These are phyloP conservation scores for Magnaporthiopsis poae DNA, from an alignment of 2,329 filamentous ascomycete genomes.

Conservation along the genomic window DNA sequence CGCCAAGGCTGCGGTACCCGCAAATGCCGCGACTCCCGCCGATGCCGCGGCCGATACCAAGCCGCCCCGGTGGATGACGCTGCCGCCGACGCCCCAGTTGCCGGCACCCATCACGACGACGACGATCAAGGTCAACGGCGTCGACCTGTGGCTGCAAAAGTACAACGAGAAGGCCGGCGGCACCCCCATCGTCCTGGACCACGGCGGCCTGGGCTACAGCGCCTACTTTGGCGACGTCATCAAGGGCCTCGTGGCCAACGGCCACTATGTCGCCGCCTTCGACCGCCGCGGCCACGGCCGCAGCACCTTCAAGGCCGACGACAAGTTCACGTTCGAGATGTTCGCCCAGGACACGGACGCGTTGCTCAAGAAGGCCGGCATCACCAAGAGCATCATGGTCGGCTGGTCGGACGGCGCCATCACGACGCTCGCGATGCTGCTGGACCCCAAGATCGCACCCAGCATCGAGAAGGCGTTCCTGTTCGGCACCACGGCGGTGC, in stretches of 20 bases:
- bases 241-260: conserved; percentile 21
- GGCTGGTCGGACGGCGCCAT: conserved; percentile 33
- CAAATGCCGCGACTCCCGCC: no score
- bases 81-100: conserved; percentile 28
- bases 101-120: conserved; percentile 24
- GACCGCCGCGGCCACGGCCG: conserved; percentile 33
- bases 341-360: conserved; percentile 27
- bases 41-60: no score
- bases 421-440: conserved; percentile 26
- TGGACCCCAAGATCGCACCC: conserved; percentile 21
- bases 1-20: conserved; percentile 29
- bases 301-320: conserved; percentile 24
- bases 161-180: conserved; percentile 27
- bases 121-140: conserved; percentile 25
- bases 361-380: conserved; percentile 21
- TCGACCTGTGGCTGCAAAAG: conserved; percentile 31
- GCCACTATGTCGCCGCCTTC: conserved; percentile 29
- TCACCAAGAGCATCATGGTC: conserved; percentile 24
- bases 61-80: conserved; percentile 19
- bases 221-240: conserved; percentile 31
- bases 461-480: conserved; percentile 30
- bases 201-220: conserved; percentile 32
- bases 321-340: conserved; percentile 28
- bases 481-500: conserved; percentile 25
- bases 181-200: conserved; percentile 28